These are phyloP conservation scores for Oryza longistaminata DNA, from an alignment of 176 grass and related monocot species.

Conservation along the genomic window DNA sequence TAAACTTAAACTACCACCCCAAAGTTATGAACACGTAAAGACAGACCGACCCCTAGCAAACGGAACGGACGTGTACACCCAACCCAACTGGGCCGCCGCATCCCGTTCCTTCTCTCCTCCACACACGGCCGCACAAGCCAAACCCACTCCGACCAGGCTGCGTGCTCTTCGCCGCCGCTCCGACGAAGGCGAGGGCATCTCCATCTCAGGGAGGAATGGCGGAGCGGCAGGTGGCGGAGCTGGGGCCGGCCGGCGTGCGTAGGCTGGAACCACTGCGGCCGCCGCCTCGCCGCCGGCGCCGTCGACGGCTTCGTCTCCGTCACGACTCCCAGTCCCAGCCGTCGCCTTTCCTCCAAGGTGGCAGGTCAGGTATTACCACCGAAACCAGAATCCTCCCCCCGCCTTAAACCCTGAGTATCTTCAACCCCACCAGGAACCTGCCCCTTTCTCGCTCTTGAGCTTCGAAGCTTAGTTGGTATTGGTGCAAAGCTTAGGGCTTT, in stretches of 20 bases:
- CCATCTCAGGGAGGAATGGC: slow-evolving; percentile 37
- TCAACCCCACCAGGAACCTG: too few relatives aligned
- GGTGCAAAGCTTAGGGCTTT: not conserved
- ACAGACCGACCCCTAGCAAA: too few relatives aligned
- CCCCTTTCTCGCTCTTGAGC: not conserved
- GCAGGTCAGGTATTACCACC: slow-evolving; percentile 53
- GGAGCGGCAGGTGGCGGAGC: slow-evolving; percentile 57
- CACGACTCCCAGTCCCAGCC: slow-evolving; percentile 60
- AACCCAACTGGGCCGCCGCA: not conserved
- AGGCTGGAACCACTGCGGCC: slow-evolving; percentile 78
- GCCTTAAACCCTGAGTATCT: not conserved
- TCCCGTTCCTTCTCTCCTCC: not conserved
- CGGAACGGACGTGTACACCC: too few relatives aligned
- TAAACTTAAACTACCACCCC: too few relatives aligned
- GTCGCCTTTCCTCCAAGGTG: slow-evolving; percentile 64
- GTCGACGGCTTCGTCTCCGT: slow-evolving; percentile 72
- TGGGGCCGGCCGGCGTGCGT: slow-evolving; percentile 64
- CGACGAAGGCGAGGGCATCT: not conserved
- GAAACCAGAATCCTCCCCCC: not conserved
- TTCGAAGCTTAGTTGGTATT: not conserved
- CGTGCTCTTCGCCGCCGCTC: not conserved
- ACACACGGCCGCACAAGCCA: not conserved
- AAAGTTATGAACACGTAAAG: too few relatives aligned
- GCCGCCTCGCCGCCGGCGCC: slow-evolving; percentile 72
- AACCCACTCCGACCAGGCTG: not conserved